A percentile compares a stretch with the other conserved stretches of the same genome.
These are phyloP conservation scores for Gastrolobium bilobum DNA, from an alignment of 306 rosid genomes.

Conservation along the genomic window DNA sequence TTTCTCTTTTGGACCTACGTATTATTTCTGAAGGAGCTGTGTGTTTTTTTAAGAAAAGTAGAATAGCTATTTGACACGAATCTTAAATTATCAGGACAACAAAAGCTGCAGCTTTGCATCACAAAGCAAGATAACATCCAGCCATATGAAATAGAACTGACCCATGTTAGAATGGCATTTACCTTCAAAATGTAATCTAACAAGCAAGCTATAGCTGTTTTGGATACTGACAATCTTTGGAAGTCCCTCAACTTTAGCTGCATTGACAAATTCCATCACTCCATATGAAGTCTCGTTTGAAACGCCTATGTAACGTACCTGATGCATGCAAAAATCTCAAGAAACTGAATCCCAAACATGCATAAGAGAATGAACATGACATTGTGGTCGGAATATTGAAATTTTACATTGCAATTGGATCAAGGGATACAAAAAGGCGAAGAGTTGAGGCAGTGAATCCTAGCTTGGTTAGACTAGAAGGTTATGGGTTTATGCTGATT, in stretches of 20 bases:
- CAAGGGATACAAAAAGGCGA: neutral
- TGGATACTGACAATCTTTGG: constrained; percentile 96
- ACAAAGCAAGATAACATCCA: constrained; percentile 5
- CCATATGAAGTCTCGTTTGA: constrained; percentile 97
- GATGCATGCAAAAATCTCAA: constrained; percentile 45
- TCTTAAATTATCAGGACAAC: constrained; percentile 14
- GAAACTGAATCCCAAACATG: constrained; percentile 40
- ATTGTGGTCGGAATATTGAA: constrained; percentile 30
- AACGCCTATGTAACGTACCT: constrained; percentile 92
- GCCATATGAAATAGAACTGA: constrained; percentile 7
- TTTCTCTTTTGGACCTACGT: neutral
- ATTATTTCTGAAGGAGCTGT: neutral
- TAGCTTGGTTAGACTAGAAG: constrained; percentile 31
- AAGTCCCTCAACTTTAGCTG: constrained; percentile 86
- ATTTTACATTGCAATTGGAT: neutral
- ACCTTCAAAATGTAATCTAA: constrained; percentile 77
- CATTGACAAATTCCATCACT: constrained; percentile 92
- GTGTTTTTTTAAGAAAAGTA: neutral
- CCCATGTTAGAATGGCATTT: constrained; percentile 35
- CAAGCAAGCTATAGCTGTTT: constrained; percentile 81
- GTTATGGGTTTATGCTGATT: constrained; percentile 8
- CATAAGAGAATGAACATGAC: constrained; percentile 42
- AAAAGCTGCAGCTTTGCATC: constrained; percentile 26
- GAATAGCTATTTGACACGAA: constrained; percentile 1
- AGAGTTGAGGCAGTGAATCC: constrained; percentile 4